Conservation (phyloP, 2,329 filamentous ascomycete genomes). For the Shiraia sp. region DNA sequence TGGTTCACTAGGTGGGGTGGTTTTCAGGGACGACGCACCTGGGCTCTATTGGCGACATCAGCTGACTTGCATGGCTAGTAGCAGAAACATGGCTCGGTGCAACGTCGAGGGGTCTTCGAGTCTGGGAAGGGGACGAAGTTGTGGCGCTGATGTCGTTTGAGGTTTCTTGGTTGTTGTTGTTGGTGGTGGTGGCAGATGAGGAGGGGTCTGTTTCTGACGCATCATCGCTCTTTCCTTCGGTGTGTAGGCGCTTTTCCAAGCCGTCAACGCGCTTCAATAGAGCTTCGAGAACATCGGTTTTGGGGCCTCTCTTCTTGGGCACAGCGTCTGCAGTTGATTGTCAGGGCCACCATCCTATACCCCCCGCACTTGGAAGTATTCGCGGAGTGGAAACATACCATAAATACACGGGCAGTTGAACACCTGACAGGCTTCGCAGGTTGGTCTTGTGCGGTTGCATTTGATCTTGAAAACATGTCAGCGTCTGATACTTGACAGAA, state of each 20-base stretch:
- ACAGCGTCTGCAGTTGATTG: constrained; percentile 67
- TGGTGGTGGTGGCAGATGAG: too few relatives aligned
- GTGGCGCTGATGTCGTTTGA: constrained; percentile 22
- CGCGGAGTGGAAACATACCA: constrained; percentile 57
- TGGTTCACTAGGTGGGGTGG: constrained; percentile 5
- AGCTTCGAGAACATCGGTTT: constrained; percentile 86
- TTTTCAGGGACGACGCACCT: constrained; percentile 28
- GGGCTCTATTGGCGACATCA: constrained; percentile 45
- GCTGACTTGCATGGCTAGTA: constrained; percentile 31
- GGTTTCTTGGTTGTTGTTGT: constrained; percentile 21
- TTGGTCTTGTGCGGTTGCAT: constrained; percentile 81
- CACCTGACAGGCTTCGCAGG: constrained; percentile 86
- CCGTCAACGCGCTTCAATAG: constrained; percentile 84
- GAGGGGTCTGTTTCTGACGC: constrained; percentile 32
- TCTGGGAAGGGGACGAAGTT: constrained; percentile 20
- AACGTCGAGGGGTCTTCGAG: constrained; percentile 31
- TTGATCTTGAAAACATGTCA: constrained; percentile 68
- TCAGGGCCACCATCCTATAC: constrained; percentile 14
- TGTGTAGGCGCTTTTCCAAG: constrained; percentile 75
- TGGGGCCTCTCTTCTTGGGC: constrained; percentile 86
- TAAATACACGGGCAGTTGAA: constrained; percentile 89
- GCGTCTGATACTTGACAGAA: neutral
- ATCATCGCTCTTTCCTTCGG: constrained; percentile 52
- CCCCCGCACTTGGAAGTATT: too few relatives aligned
- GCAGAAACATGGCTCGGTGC: constrained; percentile 25